Evolutionary conservation across 1,139 yeast species (phyloP).

Genomic region (Geotrichum australiense): DNA sequence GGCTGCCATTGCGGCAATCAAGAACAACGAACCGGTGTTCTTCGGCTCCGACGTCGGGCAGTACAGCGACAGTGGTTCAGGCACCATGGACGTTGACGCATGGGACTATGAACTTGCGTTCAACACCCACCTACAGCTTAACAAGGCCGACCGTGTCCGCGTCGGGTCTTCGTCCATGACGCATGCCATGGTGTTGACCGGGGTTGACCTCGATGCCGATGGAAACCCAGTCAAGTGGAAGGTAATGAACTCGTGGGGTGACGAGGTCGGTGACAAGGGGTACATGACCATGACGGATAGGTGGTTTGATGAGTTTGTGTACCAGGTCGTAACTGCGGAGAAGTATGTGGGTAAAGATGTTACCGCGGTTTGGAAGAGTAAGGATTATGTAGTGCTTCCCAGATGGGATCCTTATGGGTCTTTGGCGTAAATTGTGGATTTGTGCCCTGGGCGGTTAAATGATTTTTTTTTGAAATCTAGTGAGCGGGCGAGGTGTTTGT

Average conservation of each 20-base stretch:
- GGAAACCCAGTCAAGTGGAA: constrained; percentile 58
- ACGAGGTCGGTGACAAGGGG: constrained; percentile 52
- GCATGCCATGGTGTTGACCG: constrained; percentile 64
- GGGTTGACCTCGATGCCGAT: constrained; percentile 45
- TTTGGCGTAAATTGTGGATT: constrained; percentile 42
- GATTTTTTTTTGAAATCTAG: too few relatives aligned
- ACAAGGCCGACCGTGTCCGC: constrained; percentile 48
- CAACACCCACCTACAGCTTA: constrained; percentile 43
- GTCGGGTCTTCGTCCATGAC: constrained; percentile 58
- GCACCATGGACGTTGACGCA: constrained; percentile 49
- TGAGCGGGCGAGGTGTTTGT: too few relatives aligned
- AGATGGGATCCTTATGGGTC: constrained; percentile 65
- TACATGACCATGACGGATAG: constrained; percentile 57
- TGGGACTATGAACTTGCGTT: constrained; percentile 54
- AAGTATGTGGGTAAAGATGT: constrained; percentile 42
- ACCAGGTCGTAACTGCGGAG: constrained; percentile 53
- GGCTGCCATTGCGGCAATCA: constrained; percentile 52
- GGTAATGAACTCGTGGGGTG: constrained; percentile 68
- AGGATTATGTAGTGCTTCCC: constrained; percentile 49
- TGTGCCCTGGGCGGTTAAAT: too few relatives aligned
- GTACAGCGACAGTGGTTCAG: constrained; percentile 43
- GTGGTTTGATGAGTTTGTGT: constrained; percentile 62
- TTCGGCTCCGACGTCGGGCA: constrained; percentile 67
- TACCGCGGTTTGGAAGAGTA: constrained; percentile 44
- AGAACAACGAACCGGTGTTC: constrained; percentile 58